Percentiles rank a stretch among this genome's conserved stretches.
These are phyloP conservation scores for Cardamine resedifolia DNA, from an alignment of 345 rosid genomes.

Conservation along the genomic window DNA sequence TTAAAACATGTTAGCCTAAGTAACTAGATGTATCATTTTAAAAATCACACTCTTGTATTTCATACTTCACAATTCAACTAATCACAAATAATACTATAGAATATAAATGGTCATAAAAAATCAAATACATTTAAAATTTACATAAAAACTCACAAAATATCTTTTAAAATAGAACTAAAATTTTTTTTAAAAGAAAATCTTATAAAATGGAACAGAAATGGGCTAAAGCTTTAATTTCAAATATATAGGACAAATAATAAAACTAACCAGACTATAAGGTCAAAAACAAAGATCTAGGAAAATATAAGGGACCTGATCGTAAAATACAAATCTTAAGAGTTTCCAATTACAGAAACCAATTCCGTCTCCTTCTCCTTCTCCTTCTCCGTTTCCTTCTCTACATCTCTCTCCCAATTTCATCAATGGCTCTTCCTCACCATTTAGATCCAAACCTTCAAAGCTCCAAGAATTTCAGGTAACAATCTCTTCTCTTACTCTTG, in stretches of 20 bases:
- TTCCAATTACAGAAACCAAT: constrained; percentile 10
- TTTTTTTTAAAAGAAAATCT: too few species aligned
- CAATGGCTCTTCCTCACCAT: constrained; percentile 65
- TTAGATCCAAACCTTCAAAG: constrained; percentile 52
- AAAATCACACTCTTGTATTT: too few species aligned
- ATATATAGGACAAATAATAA: neutral
- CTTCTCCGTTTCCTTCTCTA: constrained; percentile 20
- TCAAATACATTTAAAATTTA: too few species aligned
- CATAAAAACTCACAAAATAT: too few species aligned
- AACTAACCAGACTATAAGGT: neutral
- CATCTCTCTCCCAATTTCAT: constrained; percentile 24
- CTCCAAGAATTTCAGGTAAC: constrained; percentile 55
- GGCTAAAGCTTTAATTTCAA: neutral
- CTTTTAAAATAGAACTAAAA: too few species aligned
- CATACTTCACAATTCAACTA: too few species aligned
- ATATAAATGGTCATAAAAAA: too few species aligned
- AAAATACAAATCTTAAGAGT: constrained; percentile 21
- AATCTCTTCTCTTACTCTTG: neutral
- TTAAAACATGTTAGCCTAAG: too few species aligned
- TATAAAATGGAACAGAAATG: neutral
- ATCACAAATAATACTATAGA: too few species aligned
- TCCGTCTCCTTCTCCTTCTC: constrained; percentile 25
- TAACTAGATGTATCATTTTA: too few species aligned
- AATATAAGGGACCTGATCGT: neutral
- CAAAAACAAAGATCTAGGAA: neutral